Conservation (phyloP, 805 yeast genomes). For the Kregervanrija fluxuum region DNA sequence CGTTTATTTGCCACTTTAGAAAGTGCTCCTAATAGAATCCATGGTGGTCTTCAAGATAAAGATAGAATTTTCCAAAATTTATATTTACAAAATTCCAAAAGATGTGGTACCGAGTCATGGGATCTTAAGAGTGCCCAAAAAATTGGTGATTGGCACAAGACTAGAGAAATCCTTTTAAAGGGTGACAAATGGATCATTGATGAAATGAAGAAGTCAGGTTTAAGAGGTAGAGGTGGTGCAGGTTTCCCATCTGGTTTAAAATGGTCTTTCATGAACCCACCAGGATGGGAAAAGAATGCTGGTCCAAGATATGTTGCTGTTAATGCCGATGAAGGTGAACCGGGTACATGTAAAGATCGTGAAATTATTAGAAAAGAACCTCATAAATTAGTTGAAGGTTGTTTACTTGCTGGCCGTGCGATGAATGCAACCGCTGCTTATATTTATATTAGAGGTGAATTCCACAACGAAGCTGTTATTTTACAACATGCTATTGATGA, state of each 20-base stretch:
- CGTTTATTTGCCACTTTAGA: constrained; percentile 35
- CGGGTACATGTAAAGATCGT: constrained; percentile 90
- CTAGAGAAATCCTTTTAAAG: constrained; percentile 74
- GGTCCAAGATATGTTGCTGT: constrained; percentile 89
- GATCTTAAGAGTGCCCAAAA: constrained; percentile 67
- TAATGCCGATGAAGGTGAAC: constrained; percentile 93
- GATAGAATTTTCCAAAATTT: constrained; percentile 86
- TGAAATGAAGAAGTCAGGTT: constrained; percentile 76
- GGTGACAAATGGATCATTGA: constrained; percentile 89
- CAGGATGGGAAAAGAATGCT: constrained; percentile 85
- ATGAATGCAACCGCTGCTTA: constrained; percentile 93
- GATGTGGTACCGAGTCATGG: constrained; percentile 47
- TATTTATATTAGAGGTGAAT: constrained; percentile 87
- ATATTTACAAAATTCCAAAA: constrained; percentile 42
- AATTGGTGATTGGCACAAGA: constrained; percentile 90
- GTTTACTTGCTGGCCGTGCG: constrained; percentile 81
- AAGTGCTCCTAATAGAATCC: constrained; percentile 44
- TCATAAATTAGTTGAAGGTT: constrained; percentile 88
- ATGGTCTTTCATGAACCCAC: constrained; percentile 94
- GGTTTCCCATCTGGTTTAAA: constrained; percentile 89
- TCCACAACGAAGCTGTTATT: constrained; percentile 69
- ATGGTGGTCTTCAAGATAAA: constrained; percentile 73
- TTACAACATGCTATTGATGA: constrained; percentile 81
- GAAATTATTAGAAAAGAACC: constrained; percentile 90
- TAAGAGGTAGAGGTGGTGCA: constrained; percentile 91